Evolutionary conservation across 1,139 yeast genomes (phyloP), one percentile per base, ranked within the genome.

Genomic region (Oligophagozyma castellii): DNA sequence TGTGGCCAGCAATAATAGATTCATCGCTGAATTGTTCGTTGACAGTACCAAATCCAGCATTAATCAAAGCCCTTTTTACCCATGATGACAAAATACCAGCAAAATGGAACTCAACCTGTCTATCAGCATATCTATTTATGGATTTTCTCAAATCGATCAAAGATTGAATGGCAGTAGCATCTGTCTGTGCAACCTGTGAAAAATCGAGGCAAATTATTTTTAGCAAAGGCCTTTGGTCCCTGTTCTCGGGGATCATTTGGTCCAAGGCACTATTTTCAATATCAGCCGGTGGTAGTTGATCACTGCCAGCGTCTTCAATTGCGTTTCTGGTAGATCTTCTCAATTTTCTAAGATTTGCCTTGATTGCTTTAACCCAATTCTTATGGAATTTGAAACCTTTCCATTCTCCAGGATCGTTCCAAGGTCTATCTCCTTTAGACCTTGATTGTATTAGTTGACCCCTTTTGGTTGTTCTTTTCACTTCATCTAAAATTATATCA

Each of bases 91-190:
- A 59, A 23, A 86, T 71, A 15, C 95, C 93, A 10, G 81, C 72
- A 51, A 86, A 84, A 53, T 86, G 95, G 58, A 75, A 75, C 54
- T 84, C 95, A 32, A 83, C 89, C 42, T 79, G 86, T 35, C 78
- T 63, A 47, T 80, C 86, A 23, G 93, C 80, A 46, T 79, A 81
- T 32, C 63, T 65, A 53, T 75, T 74, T 34, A 81, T 56, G 5
- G 83, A 74, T 39, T 73, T 76, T 41, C 80, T 65, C 44, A 80
- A 62, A 51, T 84, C 95, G 31, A 76, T 73, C 35, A 84, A 60
- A 2, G 77, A 65, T 55, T 81, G 94, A 24, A 83, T 61, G 26
- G 89, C 76, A 2, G 95, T 79, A 5, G 80, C 67, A 54, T 84
- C 95, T 27, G 74, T 59, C 27, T 73, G 73, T 1, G 86, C 66